A percentile compares a stretch with the other conserved stretches of the same genome.
phyloP scores from a whole-genome alignment of 495 filamentous ascomycete genomes.

The Podospora fimiseda region DNA sequence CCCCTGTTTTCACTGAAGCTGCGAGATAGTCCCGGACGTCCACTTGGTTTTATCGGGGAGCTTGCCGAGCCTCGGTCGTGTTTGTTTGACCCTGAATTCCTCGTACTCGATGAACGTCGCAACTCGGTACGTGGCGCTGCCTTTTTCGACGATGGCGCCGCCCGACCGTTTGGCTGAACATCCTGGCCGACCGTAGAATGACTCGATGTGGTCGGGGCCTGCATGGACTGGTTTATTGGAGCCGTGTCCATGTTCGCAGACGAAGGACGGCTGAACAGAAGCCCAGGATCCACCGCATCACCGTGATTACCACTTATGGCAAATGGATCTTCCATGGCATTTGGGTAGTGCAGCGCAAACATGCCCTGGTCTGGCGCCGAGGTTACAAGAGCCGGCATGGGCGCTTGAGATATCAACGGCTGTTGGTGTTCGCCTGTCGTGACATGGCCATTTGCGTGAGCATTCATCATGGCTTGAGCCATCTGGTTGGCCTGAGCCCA shows the following conservation, averaged over 20 bases:
- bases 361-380: conserved; percentile 32
- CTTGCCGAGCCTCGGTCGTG: conserved; percentile 44
- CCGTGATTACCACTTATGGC: conserved; percentile 27
- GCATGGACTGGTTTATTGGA: conserved; percentile 28
- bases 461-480: conserved; percentile 26
- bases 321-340: conserved; percentile 37
- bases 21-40: conserved; percentile 52
- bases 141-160: conserved; percentile 17
- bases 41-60: conserved; percentile 45
- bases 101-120: conserved; percentile 39
- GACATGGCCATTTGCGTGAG: conserved; percentile 26
- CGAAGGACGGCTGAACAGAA: conserved; percentile 41
- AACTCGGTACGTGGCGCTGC: conserved; percentile 25
- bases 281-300: conserved; percentile 39
- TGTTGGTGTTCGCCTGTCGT: conserved; percentile 24
- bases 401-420: conserved; percentile 35
- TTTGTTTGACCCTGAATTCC: conserved; percentile 29
- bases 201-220: conserved; percentile 22
- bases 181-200: conserved; percentile 20
- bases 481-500: conserved; percentile 45
- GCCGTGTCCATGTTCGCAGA: conserved; percentile 37
- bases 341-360: conserved; percentile 34
- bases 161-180: conserved; percentile 7
- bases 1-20: conserved; percentile 52
- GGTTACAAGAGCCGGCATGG: conserved; percentile 30